These are phyloP conservation scores for Leccinum longicurvipes DNA, from an alignment of 768 basidiomycete genomes.

Conservation along the genomic window DNA sequence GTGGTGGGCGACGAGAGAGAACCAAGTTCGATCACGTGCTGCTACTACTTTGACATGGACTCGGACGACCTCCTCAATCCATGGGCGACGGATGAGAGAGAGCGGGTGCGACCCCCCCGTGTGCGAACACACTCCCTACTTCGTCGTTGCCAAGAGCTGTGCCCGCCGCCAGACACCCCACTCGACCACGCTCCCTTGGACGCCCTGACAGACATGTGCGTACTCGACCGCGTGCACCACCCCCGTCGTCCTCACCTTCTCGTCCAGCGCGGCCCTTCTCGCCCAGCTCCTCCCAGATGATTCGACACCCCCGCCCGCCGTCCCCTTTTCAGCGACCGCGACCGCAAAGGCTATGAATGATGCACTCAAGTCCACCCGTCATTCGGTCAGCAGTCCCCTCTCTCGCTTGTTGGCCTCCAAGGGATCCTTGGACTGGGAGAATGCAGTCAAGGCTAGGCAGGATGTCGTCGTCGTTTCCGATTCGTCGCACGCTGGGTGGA, in stretches of 20 bases:
- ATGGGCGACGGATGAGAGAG: no score
- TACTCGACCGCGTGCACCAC: not conserved
- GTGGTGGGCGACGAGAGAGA: no score
- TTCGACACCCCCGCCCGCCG: slow-evolving; percentile 45
- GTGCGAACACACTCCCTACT: slow-evolving; percentile 42
- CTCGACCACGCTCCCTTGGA: slow-evolving; percentile 41
- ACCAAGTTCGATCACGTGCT: slow-evolving; percentile 20
- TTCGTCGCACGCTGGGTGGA: slow-evolving; percentile 65
- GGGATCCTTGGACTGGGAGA: slow-evolving; percentile 76
- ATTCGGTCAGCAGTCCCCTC: slow-evolving; percentile 63
- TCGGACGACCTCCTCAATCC: slow-evolving; percentile 67
- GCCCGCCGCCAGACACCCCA: slow-evolving; percentile 37
- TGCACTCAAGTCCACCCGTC: slow-evolving; percentile 61
- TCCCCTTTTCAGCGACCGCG: slow-evolving; percentile 53
- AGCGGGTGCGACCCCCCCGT: no score
- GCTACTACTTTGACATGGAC: slow-evolving; percentile 1
- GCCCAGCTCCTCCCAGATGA: slow-evolving; percentile 49
- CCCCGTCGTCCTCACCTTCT: slow-evolving; percentile 3
- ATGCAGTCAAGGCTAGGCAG: slow-evolving; percentile 53
- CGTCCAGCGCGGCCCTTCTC: slow-evolving; percentile 38
- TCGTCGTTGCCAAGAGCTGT: slow-evolving; percentile 52
- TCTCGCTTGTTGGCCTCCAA: slow-evolving; percentile 66
- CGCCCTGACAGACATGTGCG: slow-evolving; percentile 62
- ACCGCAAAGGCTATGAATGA: slow-evolving; percentile 57
- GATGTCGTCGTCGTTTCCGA: slow-evolving; percentile 44